Base-by-base conservation (phyloP, 1,284 basidiomycete species). In the Cystobasidium sp. region DNA sequence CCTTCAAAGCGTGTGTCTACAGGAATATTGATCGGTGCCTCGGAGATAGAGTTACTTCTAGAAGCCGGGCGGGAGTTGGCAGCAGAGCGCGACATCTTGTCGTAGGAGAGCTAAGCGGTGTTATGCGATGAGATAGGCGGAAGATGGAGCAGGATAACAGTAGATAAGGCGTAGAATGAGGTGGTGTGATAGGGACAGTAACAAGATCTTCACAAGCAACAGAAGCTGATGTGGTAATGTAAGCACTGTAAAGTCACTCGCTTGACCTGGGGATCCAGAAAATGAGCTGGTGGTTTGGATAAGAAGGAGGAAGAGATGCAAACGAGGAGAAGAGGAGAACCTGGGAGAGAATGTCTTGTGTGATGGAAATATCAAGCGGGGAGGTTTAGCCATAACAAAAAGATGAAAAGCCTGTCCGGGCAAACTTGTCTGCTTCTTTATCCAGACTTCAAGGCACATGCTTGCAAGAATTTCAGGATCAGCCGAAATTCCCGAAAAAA, bases 1-100 rank as follows among this genome's bases (percentile, higher is more conserved):
- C 22, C 64, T 8, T 66, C 49, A 43, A 71, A 20, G 18, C 69
- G 58, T n/a, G 58, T 49, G 47, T 71, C 69, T 22, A 71, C 61
- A 22, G 69, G 69, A 53, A 71, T 52, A 46, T 47, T 71, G 58
- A 71, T 71, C 44, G 69, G 69, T n/a, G 69, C 69, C 52, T 71
- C 69, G 9, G 59, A 63, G 61, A 71, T 71, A 46, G 69, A 71
- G 61, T 71, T 71, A 31, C 55, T 61, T 18, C 69, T 59, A 59
- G 69, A 71, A 39, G 55, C 69, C 22, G 69, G 69, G 18, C 69
- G 58, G 31, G 69, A 71, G 59, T 51, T 64, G 41, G 69, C 59
- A 18, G 52, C 52, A 43, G 66, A 68, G 39, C 37, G 55, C 20
- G 61, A 53, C 69, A 71, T 71, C 47, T 59, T 68, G 53, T 22